Conservation (phyloP, 805 yeast species). For the Wickerhamiella qilinensis region DNA sequence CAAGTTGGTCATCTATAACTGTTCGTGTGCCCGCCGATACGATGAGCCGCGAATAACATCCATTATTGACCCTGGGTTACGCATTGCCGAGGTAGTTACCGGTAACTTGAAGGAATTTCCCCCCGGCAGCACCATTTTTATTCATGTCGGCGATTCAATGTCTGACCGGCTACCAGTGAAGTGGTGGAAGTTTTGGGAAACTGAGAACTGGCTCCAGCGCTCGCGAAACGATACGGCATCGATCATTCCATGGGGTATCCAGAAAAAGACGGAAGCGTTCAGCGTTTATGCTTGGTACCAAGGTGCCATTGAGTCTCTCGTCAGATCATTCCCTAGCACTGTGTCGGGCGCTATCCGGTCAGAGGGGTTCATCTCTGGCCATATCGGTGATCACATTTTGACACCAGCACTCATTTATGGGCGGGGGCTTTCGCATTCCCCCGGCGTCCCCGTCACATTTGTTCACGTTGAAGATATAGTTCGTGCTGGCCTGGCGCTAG, state of each 20-base stretch:
- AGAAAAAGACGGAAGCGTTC: conserved; percentile 10
- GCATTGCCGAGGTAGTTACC: conserved; percentile 10
- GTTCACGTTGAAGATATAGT: conserved; percentile 23
- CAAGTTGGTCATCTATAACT: conserved; percentile 12
- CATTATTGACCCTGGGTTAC: conserved; percentile 17
- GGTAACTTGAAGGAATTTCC: conserved; percentile 7
- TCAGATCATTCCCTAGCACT: conserved; percentile 3
- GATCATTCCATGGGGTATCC: conserved; percentile 1
- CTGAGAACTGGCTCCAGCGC: conserved; percentile 4
- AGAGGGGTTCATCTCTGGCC: conserved; percentile 17
- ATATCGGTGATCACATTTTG: conserved; percentile 16
- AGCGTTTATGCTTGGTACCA: conserved; percentile 18
- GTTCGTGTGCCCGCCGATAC: conserved; percentile 11
- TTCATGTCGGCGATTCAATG: conserved; percentile 15
- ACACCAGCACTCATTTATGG: conserved; percentile 12
- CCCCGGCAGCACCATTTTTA: conserved; percentile 4
- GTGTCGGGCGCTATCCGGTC: conserved; percentile 12
- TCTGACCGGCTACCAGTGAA: conserved; percentile 12
- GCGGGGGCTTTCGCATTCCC: conserved; percentile 13
- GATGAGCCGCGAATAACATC: conserved; percentile 18
- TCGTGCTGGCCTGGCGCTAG: conserved; percentile 29
- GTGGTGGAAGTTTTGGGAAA: conserved; percentile 9
- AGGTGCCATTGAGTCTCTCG: conserved; percentile 12
- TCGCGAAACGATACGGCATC: conserved; percentile 5
- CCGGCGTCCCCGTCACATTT: conserved; percentile 14